phyloP scores from a whole-genome alignment of 2,329 filamentous ascomycete genomes.

The Penicillium digitatum region DNA sequence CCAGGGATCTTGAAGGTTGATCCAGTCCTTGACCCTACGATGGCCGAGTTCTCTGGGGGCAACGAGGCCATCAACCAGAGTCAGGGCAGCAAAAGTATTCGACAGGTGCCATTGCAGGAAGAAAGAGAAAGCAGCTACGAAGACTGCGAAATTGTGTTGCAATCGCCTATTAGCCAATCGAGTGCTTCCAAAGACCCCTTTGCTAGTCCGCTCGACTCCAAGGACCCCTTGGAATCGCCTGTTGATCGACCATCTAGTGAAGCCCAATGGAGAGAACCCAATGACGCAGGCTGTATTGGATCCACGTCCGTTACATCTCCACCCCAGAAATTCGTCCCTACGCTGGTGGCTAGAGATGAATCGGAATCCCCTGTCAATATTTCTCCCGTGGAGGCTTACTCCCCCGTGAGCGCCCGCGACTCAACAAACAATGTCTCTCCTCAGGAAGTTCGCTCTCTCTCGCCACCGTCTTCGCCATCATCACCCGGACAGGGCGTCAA shows the following conservation, averaged over 20 bases:
- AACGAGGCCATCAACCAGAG: conserved; percentile 19
- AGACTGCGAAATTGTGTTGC: conserved; percentile 16
- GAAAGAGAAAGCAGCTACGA: conserved; percentile 23
- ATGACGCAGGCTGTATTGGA: conserved; percentile 19
- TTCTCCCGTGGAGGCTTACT: conserved; percentile 51
- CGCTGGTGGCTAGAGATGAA: conserved; percentile 39
- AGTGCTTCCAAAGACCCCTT: conserved; percentile 27
- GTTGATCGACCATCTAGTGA: conserved; percentile 24
- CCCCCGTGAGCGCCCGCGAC: conserved; percentile 53
- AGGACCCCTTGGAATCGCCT: conserved; percentile 20
- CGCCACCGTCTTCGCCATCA: conserved; percentile 61
- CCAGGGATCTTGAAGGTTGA: conserved; percentile 46
- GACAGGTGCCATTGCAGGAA: conserved; percentile 34
- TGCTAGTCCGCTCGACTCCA: conserved; percentile 16
- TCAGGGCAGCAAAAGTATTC: conserved; percentile 28
- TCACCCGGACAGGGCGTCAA: conserved; percentile 33
- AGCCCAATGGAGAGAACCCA: conserved; percentile 15
- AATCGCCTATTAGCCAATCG: conserved; percentile 20
- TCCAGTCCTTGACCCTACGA: conserved; percentile 31
- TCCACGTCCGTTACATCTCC: conserved; percentile 28
- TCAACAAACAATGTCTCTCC: conserved; percentile 69
- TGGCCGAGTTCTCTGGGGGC: conserved; percentile 24
- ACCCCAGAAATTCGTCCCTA: conserved; percentile 28
- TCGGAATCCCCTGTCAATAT: conserved; percentile 66
- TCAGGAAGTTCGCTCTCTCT: conserved; percentile 59